A percentile compares a stretch with the other conserved stretches of the same genome.
Conservation (phyloP, 257 asterid species). For the Coffea canephora region DNA sequence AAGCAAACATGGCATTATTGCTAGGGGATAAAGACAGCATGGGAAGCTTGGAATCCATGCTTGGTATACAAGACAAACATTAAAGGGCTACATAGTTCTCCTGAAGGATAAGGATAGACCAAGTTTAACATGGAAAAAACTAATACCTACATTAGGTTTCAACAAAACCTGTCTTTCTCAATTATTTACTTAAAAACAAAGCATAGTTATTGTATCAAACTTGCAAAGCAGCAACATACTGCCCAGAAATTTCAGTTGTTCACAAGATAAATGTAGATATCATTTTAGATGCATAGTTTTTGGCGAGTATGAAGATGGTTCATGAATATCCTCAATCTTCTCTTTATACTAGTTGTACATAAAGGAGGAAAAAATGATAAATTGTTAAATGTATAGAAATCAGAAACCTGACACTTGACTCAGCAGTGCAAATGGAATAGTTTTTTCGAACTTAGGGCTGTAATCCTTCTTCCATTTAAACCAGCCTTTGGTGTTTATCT, state of each 20-base stretch:
- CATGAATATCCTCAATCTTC: not conserved
- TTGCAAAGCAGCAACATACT: not conserved
- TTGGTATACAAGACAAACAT: not conserved
- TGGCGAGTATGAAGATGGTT: not conserved
- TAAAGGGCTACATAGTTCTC: not conserved
- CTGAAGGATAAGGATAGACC: not conserved
- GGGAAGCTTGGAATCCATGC: not conserved
- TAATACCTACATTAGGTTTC: not conserved
- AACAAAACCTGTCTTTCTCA: not conserved
- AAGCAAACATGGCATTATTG: not conserved
- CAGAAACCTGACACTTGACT: slow-evolving; percentile 94
- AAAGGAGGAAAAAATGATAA: not conserved
- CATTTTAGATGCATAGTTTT: not conserved
- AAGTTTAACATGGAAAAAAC: not conserved
- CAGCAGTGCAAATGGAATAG: slow-evolving; percentile 83
- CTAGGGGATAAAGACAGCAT: not conserved
- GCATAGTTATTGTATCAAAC: not conserved
- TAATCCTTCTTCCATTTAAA: slow-evolving; percentile 75
- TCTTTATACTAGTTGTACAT: not conserved
- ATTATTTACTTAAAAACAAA: not conserved
- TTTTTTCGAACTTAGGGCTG: slow-evolving; percentile 69
- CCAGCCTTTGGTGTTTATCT: slow-evolving; percentile 80
- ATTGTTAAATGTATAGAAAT: slow-evolving; percentile 12
- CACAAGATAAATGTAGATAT: not conserved
- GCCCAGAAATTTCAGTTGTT: not conserved